Percentiles rank a stretch among this genome's conserved stretches.
These are phyloP conservation scores for Kluyveromyces lactis DNA, from an alignment of 805 yeast species.

Conservation along the genomic window DNA sequence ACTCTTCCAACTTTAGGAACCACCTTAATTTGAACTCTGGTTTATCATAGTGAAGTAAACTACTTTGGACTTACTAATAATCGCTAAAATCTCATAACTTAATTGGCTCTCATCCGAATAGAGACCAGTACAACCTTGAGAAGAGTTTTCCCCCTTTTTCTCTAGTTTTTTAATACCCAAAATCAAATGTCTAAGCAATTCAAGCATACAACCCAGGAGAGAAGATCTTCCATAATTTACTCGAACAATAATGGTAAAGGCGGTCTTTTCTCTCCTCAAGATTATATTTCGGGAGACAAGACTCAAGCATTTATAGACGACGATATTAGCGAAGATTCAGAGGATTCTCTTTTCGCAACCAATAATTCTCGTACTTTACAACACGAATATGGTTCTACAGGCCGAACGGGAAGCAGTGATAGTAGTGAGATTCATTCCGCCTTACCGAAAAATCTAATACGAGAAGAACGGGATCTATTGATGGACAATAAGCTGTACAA, in stretches of 20 bases:
- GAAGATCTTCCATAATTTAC: constrained; percentile 26
- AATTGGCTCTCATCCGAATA: no score
- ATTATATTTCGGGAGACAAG: constrained; percentile 17
- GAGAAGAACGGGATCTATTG: constrained; percentile 28
- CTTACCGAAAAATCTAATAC: constrained; percentile 16
- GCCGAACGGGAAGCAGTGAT: not conserved
- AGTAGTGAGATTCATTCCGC: constrained; percentile 4
- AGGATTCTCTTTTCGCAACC: constrained; percentile 13
- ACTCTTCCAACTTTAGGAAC: no score
- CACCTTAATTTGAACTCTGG: no score
- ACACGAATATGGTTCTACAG: constrained; percentile 9
- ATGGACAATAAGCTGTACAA: constrained; percentile 22
- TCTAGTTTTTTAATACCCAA: not conserved
- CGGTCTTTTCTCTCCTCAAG: constrained; percentile 26
- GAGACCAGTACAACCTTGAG: no score
- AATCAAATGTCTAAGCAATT: constrained; percentile 20
- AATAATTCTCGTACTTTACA: constrained; percentile 19
- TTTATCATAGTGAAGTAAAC: no score
- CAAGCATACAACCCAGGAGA: constrained; percentile 19
- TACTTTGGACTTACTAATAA: no score
- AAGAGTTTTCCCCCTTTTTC: no score
- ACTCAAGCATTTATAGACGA: constrained; percentile 11
- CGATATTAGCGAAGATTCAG: not conserved
- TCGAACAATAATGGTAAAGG: constrained; percentile 29
- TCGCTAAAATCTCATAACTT: no score